Evolutionary conservation across 768 basidiomycete species (phyloP).

Genomic region (Calocybe gangraenosa): DNA sequence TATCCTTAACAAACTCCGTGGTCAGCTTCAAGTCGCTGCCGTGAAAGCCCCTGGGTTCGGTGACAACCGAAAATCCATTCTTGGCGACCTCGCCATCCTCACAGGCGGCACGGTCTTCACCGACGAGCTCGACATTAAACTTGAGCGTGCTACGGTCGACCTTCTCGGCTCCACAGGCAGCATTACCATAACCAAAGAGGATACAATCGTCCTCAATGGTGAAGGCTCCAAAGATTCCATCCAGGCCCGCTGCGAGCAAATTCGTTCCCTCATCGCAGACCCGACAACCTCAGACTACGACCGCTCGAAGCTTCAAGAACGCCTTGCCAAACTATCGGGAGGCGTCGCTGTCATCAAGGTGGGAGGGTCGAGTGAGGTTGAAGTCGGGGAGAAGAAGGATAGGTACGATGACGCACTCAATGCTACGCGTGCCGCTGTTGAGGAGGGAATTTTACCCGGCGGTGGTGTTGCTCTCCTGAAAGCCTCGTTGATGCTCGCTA

Average conservation of each 20-base stretch:
- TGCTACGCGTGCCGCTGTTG: conserved; percentile 97
- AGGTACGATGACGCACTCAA: conserved; percentile 96
- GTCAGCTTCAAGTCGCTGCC: conserved; percentile 90
- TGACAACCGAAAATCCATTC: conserved; percentile 98
- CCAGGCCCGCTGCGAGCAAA: conserved; percentile 92
- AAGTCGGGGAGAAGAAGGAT: conserved; percentile 99
- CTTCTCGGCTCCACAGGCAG: conserved; percentile 88
- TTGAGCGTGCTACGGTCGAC: conserved; percentile 85
- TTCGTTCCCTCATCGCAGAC: conserved; percentile 80
- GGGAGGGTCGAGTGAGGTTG: conserved; percentile 89
- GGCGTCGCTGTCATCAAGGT: conserved; percentile 99
- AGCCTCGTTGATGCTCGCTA: conserved; percentile 68
- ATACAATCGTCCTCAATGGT: conserved; percentile 94
- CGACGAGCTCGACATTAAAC: conserved; percentile 94
- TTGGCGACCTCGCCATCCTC: conserved; percentile 95
- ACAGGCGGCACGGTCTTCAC: conserved; percentile 98
- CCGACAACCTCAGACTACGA: conserved; percentile 89
- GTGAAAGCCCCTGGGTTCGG: conserved; percentile 99
- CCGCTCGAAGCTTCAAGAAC: conserved; percentile 92
- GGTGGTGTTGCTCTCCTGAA: conserved; percentile 93
- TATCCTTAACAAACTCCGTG: conserved; percentile 98
- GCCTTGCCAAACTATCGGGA: conserved; percentile 91
- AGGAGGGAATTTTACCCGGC: conserved; percentile 97
- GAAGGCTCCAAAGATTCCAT: conserved; percentile 89
- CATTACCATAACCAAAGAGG: conserved; percentile 96